phyloP scores from a whole-genome alignment of 2,329 filamentous ascomycete genomes.

The Ilyonectria destructans region DNA sequence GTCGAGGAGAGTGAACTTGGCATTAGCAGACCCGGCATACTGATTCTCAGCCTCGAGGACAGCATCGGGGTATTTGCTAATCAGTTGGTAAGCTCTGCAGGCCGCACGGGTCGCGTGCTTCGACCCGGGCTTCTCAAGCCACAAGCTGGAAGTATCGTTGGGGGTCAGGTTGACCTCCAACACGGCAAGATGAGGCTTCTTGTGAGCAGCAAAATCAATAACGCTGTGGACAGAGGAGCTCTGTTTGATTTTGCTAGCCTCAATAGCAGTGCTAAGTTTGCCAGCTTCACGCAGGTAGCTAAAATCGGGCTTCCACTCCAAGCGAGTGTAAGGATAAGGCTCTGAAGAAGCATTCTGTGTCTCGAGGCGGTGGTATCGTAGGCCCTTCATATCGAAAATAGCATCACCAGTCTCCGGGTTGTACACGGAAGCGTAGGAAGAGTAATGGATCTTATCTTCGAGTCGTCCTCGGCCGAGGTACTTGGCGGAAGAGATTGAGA shows the following conservation, averaged over 20 bases:
- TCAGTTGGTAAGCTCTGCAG: conserved; percentile 9
- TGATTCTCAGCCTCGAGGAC: conserved; percentile 16
- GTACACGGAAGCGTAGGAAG: conserved; percentile 18
- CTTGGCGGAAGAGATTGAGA: conserved; percentile 19
- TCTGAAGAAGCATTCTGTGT: background rate
- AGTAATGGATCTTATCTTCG: conserved; percentile 20
- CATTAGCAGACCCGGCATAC: conserved; percentile 12
- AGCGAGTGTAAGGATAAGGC: conserved; percentile 24
- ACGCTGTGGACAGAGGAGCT: background rate
- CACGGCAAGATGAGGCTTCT: conserved; percentile 18
- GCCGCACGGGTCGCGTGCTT: conserved; percentile 23
- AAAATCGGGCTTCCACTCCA: conserved; percentile 29
- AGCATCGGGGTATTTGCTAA: conserved; percentile 17
- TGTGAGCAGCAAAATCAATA: conserved; percentile 26
- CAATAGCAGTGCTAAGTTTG: conserved; percentile 8
- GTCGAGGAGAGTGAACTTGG: conserved; percentile 20
- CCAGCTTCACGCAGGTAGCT: background rate
- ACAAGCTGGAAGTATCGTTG: conserved; percentile 6
- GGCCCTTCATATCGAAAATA: conserved; percentile 21
- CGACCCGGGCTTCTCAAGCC: conserved; percentile 21
- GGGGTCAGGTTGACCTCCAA: conserved; percentile 21
- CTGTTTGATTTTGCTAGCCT: background rate
- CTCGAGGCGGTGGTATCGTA: conserved; percentile 9
- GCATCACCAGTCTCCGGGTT: conserved; percentile 15
- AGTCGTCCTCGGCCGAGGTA: conserved; percentile 23